Conservation (phyloP, 306 rosid genomes). For the Vigna unguiculata region DNA sequence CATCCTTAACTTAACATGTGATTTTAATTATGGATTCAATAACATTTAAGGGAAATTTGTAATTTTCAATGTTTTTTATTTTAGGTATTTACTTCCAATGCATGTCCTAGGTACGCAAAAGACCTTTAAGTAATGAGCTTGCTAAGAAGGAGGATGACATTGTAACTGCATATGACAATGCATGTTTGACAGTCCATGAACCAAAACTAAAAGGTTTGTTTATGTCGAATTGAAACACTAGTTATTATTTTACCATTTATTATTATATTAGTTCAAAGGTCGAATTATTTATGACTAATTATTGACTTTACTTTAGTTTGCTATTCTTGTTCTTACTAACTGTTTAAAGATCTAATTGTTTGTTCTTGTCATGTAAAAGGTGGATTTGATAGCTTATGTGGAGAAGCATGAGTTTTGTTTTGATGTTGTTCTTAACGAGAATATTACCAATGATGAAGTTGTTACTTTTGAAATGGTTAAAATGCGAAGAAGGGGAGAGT, state of each 20-base stretch:
- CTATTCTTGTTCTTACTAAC: not conserved
- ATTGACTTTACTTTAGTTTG: slow-evolving; percentile 25
- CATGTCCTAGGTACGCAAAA: slow-evolving; percentile 81
- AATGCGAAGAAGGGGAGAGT: no score
- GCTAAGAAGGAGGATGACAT: slow-evolving; percentile 95
- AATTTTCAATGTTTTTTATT: not conserved
- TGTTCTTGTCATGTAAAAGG: slow-evolving; percentile 59
- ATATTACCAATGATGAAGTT: slow-evolving; percentile 93
- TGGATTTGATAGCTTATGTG: slow-evolving; percentile 98
- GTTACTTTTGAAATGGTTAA: no score
- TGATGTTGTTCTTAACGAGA: slow-evolving; percentile 90
- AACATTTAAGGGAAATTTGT: slow-evolving; percentile 25
- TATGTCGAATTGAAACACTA: slow-evolving; percentile 34
- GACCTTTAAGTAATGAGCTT: slow-evolving; percentile 94
- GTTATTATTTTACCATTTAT: slow-evolving; percentile 23
- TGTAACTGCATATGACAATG: slow-evolving; percentile 73
- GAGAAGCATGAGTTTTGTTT: slow-evolving; percentile 99
- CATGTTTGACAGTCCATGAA: slow-evolving; percentile 85
- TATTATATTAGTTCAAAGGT: slow-evolving; percentile 36
- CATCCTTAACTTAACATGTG: not conserved
- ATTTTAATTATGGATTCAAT: slow-evolving; percentile 21
- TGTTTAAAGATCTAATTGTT: slow-evolving; percentile 25
- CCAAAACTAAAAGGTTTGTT: slow-evolving; percentile 86
- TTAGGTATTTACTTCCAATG: slow-evolving; percentile 31
- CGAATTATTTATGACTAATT: slow-evolving; percentile 35